Conservation (phyloP, 2,329 filamentous ascomycete species). For the Shiraia bambusicola region DNA sequence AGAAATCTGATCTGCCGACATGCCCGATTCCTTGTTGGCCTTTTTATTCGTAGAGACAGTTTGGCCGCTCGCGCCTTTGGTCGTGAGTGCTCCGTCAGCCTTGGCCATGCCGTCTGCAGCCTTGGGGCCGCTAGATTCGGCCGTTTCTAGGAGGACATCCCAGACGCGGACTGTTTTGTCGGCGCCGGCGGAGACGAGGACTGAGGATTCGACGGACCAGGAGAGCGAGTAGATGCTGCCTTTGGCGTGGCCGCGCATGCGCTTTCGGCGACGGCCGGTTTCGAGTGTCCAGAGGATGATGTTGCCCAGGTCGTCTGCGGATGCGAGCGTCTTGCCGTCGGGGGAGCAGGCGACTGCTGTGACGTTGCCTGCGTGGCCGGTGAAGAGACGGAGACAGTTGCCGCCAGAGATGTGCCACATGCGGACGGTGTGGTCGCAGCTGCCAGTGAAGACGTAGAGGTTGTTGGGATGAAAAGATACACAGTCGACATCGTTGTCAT, state of each 20-base stretch:
- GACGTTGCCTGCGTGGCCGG: constrained; percentile 85
- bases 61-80: constrained; percentile 51
- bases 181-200: constrained; percentile 85
- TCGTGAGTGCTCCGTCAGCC: constrained; percentile 55
- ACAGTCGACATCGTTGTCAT: constrained; percentile 88
- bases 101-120: constrained; percentile 54
- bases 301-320: constrained; percentile 81
- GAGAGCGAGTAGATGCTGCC: constrained; percentile 91
- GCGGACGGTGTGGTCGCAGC: constrained; percentile 87
- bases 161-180: constrained; percentile 92
- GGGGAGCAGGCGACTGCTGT: constrained; percentile 82
- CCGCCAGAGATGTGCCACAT: constrained; percentile 97
- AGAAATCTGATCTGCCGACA: constrained; percentile 90
- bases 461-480: constrained; percentile 95
- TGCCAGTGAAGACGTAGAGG: constrained; percentile 89
- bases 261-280: constrained; percentile 84
- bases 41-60: constrained; percentile 56
- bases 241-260: constrained; percentile 89
- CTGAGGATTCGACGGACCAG: constrained; percentile 89
- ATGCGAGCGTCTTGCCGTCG: constrained; percentile 87
- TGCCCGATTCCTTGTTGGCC: constrained; percentile 84
- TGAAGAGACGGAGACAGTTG: constrained; percentile 85
- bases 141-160: constrained; percentile 78
- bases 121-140: constrained; percentile 44
- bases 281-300: constrained; percentile 94